Percentiles rank a stretch among this genome's conserved stretches.
phyloP scores from a whole-genome alignment of 129 eudicot species.

The Tagetes patula region DNA sequence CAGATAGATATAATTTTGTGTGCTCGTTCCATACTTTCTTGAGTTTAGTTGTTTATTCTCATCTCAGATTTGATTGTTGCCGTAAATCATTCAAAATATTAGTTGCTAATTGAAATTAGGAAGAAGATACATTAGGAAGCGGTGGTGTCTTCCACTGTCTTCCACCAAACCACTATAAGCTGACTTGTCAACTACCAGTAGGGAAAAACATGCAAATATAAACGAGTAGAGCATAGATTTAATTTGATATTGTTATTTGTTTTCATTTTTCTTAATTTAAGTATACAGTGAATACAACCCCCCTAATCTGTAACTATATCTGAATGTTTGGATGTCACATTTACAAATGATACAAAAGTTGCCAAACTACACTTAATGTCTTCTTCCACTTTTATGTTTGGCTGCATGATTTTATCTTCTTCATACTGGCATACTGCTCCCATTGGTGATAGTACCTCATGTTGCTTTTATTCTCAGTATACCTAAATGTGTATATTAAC shows the following conservation, averaged over 20 bases:
- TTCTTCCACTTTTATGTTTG: neutral
- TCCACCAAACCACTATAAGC: neutral
- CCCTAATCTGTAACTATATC: neutral
- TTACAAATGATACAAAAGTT: neutral
- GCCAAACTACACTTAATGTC: neutral
- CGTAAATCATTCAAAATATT: neutral
- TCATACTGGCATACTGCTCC: neutral
- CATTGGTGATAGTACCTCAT: too few relatives aligned
- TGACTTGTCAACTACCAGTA: neutral
- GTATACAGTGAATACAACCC: neutral
- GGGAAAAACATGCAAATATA: constrained; percentile 7
- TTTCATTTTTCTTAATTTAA: neutral
- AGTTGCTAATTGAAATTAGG: neutral
- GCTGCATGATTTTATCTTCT: constrained; percentile 9
- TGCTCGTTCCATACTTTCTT: neutral
- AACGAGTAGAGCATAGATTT: neutral
- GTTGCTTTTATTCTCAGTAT: too few relatives aligned
- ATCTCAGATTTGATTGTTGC: constrained; percentile 5
- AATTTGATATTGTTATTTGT: neutral
- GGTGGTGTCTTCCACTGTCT: too few relatives aligned
- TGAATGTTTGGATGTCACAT: neutral
- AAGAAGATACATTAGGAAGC: neutral
- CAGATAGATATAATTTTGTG: constrained; percentile 1
- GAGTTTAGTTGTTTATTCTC: neutral
- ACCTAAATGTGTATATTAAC: too few relatives aligned